These are phyloP conservation scores for Trichomonas gallinae DNA, from an alignment of 208 protist genomes.

Conservation along the genomic window DNA sequence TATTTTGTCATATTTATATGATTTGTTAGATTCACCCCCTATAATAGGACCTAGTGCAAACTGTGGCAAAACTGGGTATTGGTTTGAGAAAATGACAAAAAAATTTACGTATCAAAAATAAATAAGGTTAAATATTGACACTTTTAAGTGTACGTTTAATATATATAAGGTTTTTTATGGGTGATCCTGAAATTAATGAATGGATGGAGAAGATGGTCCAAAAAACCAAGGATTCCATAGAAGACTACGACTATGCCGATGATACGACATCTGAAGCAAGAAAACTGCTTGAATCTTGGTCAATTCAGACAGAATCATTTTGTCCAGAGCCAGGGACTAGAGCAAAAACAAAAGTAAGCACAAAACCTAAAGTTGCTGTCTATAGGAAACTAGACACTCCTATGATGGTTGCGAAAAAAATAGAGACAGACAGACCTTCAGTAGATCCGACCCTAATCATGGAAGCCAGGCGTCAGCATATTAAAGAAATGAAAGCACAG, in stretches of 20 bases:
- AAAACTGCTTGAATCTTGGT: background rate
- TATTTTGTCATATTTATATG: no score
- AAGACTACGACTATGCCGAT: background rate
- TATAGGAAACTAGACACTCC: background rate
- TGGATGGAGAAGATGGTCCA: background rate
- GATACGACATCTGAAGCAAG: background rate
- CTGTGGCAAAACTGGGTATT: no score
- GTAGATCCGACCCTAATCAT: background rate
- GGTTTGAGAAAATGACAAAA: background rate
- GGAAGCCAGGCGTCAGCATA: background rate
- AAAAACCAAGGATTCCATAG: background rate
- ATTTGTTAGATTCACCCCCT: no score
- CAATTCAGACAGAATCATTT: background rate
- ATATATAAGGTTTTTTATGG: no score
- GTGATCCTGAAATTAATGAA: background rate
- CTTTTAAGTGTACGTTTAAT: background rate
- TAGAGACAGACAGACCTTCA: background rate
- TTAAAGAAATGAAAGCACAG: constrained; percentile 19
- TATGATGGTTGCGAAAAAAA: background rate
- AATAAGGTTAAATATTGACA: background rate
- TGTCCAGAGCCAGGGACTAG: background rate
- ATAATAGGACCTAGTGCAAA: no score
- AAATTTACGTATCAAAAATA: background rate
- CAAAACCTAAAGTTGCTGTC: background rate
- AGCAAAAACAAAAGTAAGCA: background rate